Percentiles rank a stretch among this genome's conserved stretches.
Conservation (phyloP, 208 protist genomes). For the Trypanosoma melophagium region DNA sequence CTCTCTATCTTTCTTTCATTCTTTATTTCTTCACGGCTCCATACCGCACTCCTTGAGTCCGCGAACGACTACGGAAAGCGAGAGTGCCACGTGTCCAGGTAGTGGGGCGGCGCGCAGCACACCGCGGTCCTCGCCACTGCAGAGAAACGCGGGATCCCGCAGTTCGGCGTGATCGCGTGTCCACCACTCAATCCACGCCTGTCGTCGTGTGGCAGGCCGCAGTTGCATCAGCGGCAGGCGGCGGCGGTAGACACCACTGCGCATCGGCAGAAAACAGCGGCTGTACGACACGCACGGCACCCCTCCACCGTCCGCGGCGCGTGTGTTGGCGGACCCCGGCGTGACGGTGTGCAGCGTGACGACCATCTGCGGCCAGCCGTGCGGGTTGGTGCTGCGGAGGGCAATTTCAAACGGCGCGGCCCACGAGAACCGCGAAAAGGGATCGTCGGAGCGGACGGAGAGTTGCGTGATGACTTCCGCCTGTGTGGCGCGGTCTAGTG, state of each 20-base stretch:
- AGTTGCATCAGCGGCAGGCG: conserved; percentile 75
- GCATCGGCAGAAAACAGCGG: conserved; percentile 79
- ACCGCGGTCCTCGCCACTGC: conserved; percentile 73
- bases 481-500: conserved; percentile 64
- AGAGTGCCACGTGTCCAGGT: conserved; percentile 58
- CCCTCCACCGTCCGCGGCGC: background rate
- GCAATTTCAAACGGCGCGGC: conserved; percentile 80
- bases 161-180: conserved; percentile 65
- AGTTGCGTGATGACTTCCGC: conserved; percentile 84
- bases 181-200: conserved; percentile 53
- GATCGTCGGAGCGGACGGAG: conserved; percentile 49
- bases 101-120: conserved; percentile 66
- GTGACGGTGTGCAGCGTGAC: conserved; percentile 74
- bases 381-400: conserved; percentile 75
- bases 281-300: conserved; percentile 48
- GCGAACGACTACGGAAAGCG: conserved; percentile 72
- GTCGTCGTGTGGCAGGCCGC: conserved; percentile 60
- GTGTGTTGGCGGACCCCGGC: conserved; percentile 5
- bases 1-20: conserved; percentile 1
- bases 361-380: conserved; percentile 83
- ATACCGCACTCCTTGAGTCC: conserved; percentile 76
- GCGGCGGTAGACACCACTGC: conserved; percentile 54
- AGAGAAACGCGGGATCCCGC: conserved; percentile 78
- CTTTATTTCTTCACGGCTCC: conserved; percentile 30
- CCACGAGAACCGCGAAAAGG: conserved; percentile 72